A percentile compares a stretch with the other conserved stretches of the same genome.
phyloP scores from a whole-genome alignment of 805 yeast species.

The Huiozyma sinensis region DNA sequence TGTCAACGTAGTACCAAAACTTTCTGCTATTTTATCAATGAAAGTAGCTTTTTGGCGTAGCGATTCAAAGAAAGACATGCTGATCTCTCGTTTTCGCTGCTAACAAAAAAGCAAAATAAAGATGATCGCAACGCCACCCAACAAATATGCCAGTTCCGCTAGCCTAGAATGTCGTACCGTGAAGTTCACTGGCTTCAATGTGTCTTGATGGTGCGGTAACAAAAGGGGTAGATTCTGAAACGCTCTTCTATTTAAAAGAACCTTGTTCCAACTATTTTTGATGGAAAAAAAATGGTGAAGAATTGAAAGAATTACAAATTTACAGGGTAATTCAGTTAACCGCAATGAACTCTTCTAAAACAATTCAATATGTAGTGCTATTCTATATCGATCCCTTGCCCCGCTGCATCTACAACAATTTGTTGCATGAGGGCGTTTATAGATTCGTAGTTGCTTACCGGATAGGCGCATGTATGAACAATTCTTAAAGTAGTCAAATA shows the following conservation, averaged over 20 bases:
- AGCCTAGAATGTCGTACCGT: too few species aligned
- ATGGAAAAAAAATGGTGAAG: too few species aligned
- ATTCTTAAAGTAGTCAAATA: slow-evolving; percentile 38
- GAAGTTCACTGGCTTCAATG: too few species aligned
- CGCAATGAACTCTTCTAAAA: neutral
- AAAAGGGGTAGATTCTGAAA: too few species aligned
- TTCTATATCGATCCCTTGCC: slow-evolving; percentile 12
- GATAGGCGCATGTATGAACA: slow-evolving; percentile 39
- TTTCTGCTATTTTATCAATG: slow-evolving; percentile 30
- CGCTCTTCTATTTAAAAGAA: too few species aligned
- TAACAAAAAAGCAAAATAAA: too few species aligned
- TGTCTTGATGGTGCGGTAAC: too few species aligned
- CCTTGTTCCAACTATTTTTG: too few species aligned
- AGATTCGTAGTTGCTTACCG: slow-evolving; percentile 30
- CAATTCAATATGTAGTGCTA: too few species aligned
- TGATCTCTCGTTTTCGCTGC: neutral
- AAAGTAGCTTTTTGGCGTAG: slow-evolving; percentile 39
- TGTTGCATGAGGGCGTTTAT: slow-evolving; percentile 26
- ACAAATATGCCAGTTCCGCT: too few species aligned
- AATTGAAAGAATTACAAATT: neutral
- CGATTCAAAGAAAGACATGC: slow-evolving; percentile 38
- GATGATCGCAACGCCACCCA: too few species aligned
- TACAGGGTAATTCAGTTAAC: neutral
- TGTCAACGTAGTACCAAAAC: slow-evolving; percentile 34
- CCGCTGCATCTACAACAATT: slow-evolving; percentile 17